Evolutionary conservation across 164 flowering plant species (phyloP).

Genomic region (Piper longum): DNA sequence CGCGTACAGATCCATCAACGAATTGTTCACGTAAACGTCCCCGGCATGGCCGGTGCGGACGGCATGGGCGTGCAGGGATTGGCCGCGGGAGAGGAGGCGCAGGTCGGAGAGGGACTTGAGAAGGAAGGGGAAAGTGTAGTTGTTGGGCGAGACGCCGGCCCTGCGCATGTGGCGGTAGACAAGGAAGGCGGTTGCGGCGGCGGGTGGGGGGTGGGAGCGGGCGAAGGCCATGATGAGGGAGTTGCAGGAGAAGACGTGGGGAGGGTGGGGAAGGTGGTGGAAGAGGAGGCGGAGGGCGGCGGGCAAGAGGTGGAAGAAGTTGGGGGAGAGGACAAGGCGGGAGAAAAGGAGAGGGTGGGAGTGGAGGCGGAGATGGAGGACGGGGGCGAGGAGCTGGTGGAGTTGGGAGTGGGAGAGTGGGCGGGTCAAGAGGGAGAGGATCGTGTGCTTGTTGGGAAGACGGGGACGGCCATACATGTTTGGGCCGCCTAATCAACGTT

Average conservation of each 20-base stretch:
- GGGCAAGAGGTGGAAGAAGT: conserved; percentile 18
- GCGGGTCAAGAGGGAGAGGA: conserved; percentile 16
- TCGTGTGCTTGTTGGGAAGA: conserved; percentile 6
- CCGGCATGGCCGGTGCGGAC: conserved; percentile 23
- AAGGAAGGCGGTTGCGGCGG: conserved; percentile 18
- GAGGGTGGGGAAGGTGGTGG: conserved; percentile 19
- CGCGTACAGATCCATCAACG: conserved; percentile 33
- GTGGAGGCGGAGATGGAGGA: conserved; percentile 28
- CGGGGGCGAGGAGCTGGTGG: conserved; percentile 47
- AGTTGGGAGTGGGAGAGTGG: conserved; percentile 18
- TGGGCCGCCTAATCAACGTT: too few species aligned
- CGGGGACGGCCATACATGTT: background rate
- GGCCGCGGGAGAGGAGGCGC: conserved; percentile 15
- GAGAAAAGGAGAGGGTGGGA: conserved; percentile 24
- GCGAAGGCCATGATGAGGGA: conserved; percentile 37
- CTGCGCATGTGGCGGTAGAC: conserved; percentile 29
- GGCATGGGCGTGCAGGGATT: conserved; percentile 28
- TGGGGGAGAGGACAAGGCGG: conserved; percentile 32
- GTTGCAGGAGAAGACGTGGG: conserved; percentile 44
- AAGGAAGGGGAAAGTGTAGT: conserved; percentile 49
- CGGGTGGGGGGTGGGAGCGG: conserved; percentile 20
- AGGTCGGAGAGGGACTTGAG: conserved; percentile 36
- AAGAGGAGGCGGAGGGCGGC: conserved; percentile 17
- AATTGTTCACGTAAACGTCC: conserved; percentile 41
- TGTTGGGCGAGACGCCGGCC: conserved; percentile 24